phyloP scores from a whole-genome alignment of 192 early-diverging fungal species.

The Gryganskiella cystojenkinii region DNA sequence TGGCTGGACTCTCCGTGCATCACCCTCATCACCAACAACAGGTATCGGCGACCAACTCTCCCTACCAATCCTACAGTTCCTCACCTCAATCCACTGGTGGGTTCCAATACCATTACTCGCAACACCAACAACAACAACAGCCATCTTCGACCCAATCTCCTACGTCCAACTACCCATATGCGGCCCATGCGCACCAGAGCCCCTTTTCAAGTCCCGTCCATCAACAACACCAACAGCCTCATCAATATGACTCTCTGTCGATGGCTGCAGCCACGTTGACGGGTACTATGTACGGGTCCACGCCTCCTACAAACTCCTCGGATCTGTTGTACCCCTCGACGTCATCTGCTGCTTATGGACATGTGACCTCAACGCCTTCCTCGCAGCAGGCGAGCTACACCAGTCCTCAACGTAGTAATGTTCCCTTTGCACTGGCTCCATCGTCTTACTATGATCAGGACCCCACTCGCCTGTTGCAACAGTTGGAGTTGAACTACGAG shows the following conservation, averaged over 20 bases:
- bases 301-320: background rate
- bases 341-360: background rate
- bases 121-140: constrained; percentile 8
- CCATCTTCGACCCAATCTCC: no score
- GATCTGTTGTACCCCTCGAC: constrained; percentile 2
- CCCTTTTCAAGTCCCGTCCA: no score
- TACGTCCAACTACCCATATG: no score
- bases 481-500: background rate
- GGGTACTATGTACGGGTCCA: background rate
- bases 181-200: no score
- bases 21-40: constrained; percentile 18
- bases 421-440: background rate
- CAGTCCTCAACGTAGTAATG: background rate
- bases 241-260: background rate
- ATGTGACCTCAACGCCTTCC: background rate
- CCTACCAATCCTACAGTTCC: constrained; percentile 41
- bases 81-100: constrained; percentile 22
- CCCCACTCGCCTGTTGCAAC: constrained; percentile 1
- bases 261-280: background rate
- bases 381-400: background rate
- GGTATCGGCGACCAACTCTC: constrained; percentile 26
- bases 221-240: no score
- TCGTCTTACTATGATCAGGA: constrained; percentile 2
- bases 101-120: constrained; percentile 36
- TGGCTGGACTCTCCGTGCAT: constrained; percentile 43